Evolutionary conservation across 345 rosid genomes (phyloP).

Genomic region (Dovyalis caffra): DNA sequence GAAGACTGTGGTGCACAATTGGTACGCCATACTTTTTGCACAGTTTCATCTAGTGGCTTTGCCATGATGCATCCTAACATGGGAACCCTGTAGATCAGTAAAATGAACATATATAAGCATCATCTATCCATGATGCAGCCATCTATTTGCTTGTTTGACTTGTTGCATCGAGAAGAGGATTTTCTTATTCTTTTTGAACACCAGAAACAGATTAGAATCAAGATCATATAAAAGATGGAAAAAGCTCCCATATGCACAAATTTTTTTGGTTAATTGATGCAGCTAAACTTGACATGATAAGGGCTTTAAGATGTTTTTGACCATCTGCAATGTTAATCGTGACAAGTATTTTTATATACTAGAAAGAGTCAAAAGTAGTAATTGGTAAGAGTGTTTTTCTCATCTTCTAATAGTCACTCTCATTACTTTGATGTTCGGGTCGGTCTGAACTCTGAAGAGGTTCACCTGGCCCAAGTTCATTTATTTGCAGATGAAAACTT

Average conservation of each 20-base stretch:
- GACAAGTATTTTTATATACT: not conserved
- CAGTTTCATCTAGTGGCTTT: not conserved
- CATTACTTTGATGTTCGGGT: not conserved
- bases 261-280: not conserved
- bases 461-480: not conserved
- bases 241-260: not conserved
- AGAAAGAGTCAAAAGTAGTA: too few species aligned
- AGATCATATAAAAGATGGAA: not conserved
- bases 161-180: too few species aligned
- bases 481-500: not conserved
- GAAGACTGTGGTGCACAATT: slow-evolving; percentile 73
- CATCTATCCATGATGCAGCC: not conserved
- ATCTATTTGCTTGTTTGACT: not conserved
- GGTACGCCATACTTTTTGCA: slow-evolving; percentile 34
- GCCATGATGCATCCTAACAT: not conserved
- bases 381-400: not conserved
- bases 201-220: not conserved
- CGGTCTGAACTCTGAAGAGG: too few species aligned
- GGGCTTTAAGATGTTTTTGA: not conserved
- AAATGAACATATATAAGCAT: not conserved
- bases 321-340: not conserved
- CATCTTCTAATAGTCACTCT: not conserved
- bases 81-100: not conserved
- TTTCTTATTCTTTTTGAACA: too few species aligned
- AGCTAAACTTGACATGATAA: not conserved